Conservation (phyloP, 768 basidiomycete genomes). For the Lepiota venenata region DNA sequence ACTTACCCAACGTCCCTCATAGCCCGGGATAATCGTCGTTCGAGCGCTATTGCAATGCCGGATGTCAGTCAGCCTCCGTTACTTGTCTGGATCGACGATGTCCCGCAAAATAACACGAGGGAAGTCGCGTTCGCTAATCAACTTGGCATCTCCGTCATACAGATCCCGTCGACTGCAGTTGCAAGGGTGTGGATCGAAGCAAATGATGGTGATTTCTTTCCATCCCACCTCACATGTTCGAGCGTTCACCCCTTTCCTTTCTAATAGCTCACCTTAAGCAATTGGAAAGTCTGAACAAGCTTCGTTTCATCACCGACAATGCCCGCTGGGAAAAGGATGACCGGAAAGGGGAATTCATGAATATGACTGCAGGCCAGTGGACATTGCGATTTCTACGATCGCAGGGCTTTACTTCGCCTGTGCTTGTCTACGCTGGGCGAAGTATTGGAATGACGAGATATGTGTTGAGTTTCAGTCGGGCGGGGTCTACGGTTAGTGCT, state of each 20-base stretch:
- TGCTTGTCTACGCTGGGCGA: slow-evolving; percentile 20
- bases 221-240: not conserved
- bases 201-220: slow-evolving; percentile 18
- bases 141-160: slow-evolving; percentile 20
- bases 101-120: slow-evolving; percentile 14
- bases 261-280: slow-evolving; percentile 20
- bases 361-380: slow-evolving; percentile 22
- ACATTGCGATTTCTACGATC: slow-evolving; percentile 23
- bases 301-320: slow-evolving; percentile 31
- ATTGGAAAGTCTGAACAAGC: slow-evolving; percentile 16
- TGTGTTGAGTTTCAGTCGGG: slow-evolving; percentile 16
- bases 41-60: not conserved
- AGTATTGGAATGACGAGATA: slow-evolving; percentile 18
- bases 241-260: not conserved
- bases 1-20: not conserved
- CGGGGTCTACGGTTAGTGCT: slow-evolving; percentile 17
- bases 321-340: slow-evolving; percentile 18
- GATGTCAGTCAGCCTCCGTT: slow-evolving; percentile 12
- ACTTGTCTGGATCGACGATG: slow-evolving; percentile 28
- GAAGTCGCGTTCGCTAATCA: slow-evolving; percentile 15
- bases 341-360: slow-evolving; percentile 10
- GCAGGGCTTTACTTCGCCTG: slow-evolving; percentile 16
- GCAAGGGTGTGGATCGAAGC: slow-evolving; percentile 26
- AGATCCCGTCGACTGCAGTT: slow-evolving; percentile 23
- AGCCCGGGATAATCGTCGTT: not conserved